Percentiles rank a stretch among this genome's conserved stretches.
Evolutionary conservation across 2,329 filamentous ascomycete species (phyloP).

Genomic region (Fusarium tupiense): DNA sequence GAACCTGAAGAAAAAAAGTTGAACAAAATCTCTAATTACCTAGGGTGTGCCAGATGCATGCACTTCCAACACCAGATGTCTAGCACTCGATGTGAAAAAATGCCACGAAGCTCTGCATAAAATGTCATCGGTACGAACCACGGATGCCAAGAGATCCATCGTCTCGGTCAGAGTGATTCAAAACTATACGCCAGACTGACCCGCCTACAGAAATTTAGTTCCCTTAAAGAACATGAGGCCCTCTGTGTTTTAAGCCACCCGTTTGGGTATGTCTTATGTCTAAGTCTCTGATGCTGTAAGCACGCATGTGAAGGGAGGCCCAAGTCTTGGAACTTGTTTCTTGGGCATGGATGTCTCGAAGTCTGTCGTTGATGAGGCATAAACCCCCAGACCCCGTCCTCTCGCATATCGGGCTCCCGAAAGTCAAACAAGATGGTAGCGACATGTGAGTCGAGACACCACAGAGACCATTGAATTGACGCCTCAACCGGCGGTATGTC

Average conservation of each 20-base stretch:
- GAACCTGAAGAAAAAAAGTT: neutral
- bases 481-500: conserved; percentile 7
- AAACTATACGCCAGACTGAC: conserved; percentile 11
- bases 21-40: neutral
- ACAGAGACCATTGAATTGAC: conserved; percentile 23
- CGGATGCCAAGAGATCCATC: conserved; percentile 25
- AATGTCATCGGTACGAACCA: conserved; percentile 30
- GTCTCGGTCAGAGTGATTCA: conserved; percentile 15
- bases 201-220: conserved; percentile 6
- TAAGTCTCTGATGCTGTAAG: conserved; percentile 12
- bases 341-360: conserved; percentile 23
- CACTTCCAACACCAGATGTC: conserved; percentile 21
- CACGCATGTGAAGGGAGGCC: conserved; percentile 15
- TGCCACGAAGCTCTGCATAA: conserved; percentile 47
- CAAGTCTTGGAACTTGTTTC: conserved; percentile 16
- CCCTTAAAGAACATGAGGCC: conserved; percentile 24
- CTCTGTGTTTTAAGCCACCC: conserved; percentile 28
- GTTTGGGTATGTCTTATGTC: conserved; percentile 24
- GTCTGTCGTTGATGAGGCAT: conserved; percentile 29
- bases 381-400: conserved; percentile 16
- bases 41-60: neutral
- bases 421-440: conserved; percentile 21
- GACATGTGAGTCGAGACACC: conserved; percentile 15
- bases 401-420: conserved; percentile 30
- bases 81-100: conserved; percentile 23